These are phyloP conservation scores for Ehretia macrophylla DNA, from an alignment of 257 asterid species.

Conservation along the genomic window DNA sequence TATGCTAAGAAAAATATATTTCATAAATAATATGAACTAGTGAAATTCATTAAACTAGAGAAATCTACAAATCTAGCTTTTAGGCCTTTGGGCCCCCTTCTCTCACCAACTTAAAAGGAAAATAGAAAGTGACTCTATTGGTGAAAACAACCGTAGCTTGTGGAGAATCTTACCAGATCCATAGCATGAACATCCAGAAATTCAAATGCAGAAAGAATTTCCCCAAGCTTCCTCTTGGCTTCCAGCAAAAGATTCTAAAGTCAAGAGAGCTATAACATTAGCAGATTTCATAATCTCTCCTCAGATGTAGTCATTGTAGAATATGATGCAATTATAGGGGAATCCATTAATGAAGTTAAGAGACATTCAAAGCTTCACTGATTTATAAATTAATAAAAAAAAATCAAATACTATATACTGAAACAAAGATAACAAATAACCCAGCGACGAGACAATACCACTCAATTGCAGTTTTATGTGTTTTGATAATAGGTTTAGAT, in stretches of 20 bases:
- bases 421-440: background rate
- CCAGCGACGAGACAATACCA: background rate
- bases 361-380: background rate
- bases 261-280: conserved; percentile 14
- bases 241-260: conserved; percentile 67
- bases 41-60: no score
- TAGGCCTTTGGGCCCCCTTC: no score
- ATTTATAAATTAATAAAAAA: background rate
- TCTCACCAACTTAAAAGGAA: no score
- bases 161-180: conserved; percentile 66
- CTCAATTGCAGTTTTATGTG: background rate
- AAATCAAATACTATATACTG: conserved; percentile 3
- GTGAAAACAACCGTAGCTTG: background rate
- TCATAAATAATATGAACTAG: no score
- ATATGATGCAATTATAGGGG: background rate
- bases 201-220: conserved; percentile 95
- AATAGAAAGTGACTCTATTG: no score
- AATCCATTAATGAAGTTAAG: no score
- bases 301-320: background rate
- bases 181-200: conserved; percentile 79
- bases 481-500: background rate
- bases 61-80: no score
- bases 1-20: no score
- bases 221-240: conserved; percentile 92
- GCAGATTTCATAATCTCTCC: background rate